Conservation (phyloP, 768 basidiomycete species). For the Boletus sp. region DNA sequence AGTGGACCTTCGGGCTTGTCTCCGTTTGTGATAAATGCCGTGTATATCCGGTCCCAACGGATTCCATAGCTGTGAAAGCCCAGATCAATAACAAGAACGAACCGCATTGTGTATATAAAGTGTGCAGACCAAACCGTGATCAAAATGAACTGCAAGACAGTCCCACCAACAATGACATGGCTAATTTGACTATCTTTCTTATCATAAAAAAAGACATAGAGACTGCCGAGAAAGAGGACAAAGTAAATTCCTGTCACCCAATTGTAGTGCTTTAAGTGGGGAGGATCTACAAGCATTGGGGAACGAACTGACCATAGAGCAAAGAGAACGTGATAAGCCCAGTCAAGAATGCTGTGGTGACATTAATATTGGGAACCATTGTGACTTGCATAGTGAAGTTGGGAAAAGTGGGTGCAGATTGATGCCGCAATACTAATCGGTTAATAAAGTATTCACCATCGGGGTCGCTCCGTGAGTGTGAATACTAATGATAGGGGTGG, state of each 20-base stretch:
- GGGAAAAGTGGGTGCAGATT: too few relatives aligned
- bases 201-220: constrained; percentile 4
- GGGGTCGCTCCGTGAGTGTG: too few relatives aligned
- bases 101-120: background rate
- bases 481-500: too few relatives aligned
- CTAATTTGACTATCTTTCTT: background rate
- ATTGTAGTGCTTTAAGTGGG: too few relatives aligned
- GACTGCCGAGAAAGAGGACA: constrained; percentile 5
- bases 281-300: too few relatives aligned
- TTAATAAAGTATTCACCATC: too few relatives aligned
- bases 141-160: constrained; percentile 7
- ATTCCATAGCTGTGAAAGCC: constrained; percentile 1
- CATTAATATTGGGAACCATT: background rate
- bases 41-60: constrained; percentile 8
- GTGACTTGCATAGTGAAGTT: background rate
- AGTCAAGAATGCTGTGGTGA: constrained; percentile 7
- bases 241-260: constrained; percentile 2
- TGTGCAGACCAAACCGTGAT: constrained; percentile 4
- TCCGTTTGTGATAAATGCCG: constrained; percentile 6
- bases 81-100: background rate
- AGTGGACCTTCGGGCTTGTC: background rate
- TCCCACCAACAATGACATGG: background rate
- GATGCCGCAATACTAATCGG: too few relatives aligned
- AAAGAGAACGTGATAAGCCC: constrained; percentile 10
- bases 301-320: constrained; percentile 1